Evolutionary conservation across 129 eudicot species (phyloP).

Genomic region (Chrysanthemum seticuspe): DNA sequence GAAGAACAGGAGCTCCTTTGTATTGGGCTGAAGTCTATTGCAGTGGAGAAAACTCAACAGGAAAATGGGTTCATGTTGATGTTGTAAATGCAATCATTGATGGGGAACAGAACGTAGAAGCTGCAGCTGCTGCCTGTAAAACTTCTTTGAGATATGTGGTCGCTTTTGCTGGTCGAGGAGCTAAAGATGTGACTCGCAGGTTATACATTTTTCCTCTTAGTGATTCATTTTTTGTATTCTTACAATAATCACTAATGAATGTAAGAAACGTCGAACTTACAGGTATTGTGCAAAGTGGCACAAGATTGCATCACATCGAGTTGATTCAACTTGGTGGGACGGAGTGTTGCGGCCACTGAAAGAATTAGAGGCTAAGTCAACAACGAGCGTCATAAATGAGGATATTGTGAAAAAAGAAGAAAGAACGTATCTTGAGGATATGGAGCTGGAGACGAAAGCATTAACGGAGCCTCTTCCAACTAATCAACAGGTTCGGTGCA

Average conservation of each 20-base stretch:
- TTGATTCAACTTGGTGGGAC: conserved; percentile 83
- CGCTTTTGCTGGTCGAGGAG: conserved; percentile 94
- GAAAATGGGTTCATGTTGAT: conserved; percentile 97
- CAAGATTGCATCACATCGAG: conserved; percentile 80
- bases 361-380: conserved; percentile 52
- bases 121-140: conserved; percentile 87
- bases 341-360: conserved; percentile 75
- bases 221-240: background rate
- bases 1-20: conserved; percentile 81
- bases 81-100: conserved; percentile 76
- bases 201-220: conserved; percentile 19
- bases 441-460: conserved; percentile 94
- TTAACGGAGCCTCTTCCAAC: conserved; percentile 98
- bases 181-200: conserved; percentile 99
- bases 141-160: conserved; percentile 81
- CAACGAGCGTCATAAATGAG: conserved; percentile 16
- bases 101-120: conserved; percentile 89
- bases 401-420: conserved; percentile 4
- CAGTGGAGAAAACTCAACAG: conserved; percentile 68
- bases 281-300: conserved; percentile 94
- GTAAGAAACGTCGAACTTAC: conserved; percentile 22
- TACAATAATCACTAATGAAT: background rate
- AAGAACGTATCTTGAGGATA: conserved; percentile 70
- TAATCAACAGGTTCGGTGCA: conserved; percentile 73
- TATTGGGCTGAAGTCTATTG: conserved; percentile 93